Conservation (phyloP, 2,329 filamentous ascomycete species). For the Colletotrichum sp. region DNA sequence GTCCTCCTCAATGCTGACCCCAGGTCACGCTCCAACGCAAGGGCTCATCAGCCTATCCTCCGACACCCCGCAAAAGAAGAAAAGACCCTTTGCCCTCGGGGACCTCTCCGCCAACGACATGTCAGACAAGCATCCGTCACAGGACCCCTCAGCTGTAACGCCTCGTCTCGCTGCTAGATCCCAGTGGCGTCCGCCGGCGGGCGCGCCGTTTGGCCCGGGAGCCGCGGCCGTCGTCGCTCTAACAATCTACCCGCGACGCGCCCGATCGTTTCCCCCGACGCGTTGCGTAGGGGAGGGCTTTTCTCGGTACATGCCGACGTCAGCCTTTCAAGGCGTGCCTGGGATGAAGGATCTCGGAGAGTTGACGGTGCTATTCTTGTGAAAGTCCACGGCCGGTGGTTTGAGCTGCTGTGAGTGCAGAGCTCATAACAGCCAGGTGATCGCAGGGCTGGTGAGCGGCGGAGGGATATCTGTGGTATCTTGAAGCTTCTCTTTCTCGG, state of each 20-base stretch:
- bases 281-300: neutral
- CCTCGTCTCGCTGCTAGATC: neutral
- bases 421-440: neutral
- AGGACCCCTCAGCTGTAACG: neutral
- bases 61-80: neutral
- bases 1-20: neutral
- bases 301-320: neutral
- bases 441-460: neutral
- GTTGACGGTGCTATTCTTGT: neutral
- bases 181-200: neutral
- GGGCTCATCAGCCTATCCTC: neutral
- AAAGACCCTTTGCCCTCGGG: neutral
- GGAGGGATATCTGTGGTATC: neutral
- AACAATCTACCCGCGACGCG: neutral
- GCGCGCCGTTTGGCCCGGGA: neutral
- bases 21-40: neutral
- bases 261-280: neutral
- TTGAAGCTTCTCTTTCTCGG: neutral
- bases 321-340: neutral
- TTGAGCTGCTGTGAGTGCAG: neutral
- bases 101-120: neutral
- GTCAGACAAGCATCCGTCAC: slow-evolving; percentile 8
- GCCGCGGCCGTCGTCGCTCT: neutral
- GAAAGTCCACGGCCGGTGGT: neutral
- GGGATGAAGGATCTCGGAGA: neutral